Evolutionary conservation across 768 basidiomycete species (phyloP).

Genomic region (Trametes punicea): DNA sequence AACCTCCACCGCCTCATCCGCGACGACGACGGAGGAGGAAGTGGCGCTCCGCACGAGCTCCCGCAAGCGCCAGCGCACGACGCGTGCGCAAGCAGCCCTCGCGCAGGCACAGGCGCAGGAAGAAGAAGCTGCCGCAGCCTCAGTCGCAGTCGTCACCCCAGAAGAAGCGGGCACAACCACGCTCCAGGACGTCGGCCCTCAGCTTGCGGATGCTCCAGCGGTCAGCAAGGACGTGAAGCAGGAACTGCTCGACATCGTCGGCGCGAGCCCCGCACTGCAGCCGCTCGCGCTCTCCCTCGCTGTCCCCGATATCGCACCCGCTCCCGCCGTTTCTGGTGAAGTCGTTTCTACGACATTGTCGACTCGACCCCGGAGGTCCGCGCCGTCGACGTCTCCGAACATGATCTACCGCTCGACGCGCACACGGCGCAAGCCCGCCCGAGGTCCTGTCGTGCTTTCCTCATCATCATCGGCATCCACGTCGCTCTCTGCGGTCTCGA

Average conservation of each 20-base stretch:
- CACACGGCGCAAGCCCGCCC: constrained; percentile 14
- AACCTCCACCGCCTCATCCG: background rate
- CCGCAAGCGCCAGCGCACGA: constrained; percentile 15
- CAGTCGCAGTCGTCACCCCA: background rate
- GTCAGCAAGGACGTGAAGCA: constrained; percentile 2
- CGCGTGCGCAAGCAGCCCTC: constrained; percentile 1
- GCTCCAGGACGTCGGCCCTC: background rate
- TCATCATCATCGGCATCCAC: background rate
- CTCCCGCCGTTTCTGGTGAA: background rate
- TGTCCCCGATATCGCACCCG: background rate
- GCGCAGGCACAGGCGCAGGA: constrained; percentile 1
- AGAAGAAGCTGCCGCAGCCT: background rate
- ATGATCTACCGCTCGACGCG: constrained; percentile 12
- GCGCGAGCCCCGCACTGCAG: background rate
- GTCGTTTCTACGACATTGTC: background rate
- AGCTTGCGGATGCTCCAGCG: background rate
- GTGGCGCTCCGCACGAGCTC: background rate
- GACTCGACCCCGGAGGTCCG: background rate
- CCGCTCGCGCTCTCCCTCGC: constrained; percentile 2
- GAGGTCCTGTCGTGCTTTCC: constrained; percentile 3
- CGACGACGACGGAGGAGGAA: background rate
- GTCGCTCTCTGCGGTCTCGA: constrained; percentile 1
- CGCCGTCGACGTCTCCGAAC: background rate
- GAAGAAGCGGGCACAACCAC: background rate
- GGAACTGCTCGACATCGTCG: background rate